A percentile compares a stretch with the other conserved stretches of the same genome.
These are phyloP conservation scores for Amaranthus hypochondriacus DNA, from an alignment of 148 eudicot species.

Conservation along the genomic window DNA sequence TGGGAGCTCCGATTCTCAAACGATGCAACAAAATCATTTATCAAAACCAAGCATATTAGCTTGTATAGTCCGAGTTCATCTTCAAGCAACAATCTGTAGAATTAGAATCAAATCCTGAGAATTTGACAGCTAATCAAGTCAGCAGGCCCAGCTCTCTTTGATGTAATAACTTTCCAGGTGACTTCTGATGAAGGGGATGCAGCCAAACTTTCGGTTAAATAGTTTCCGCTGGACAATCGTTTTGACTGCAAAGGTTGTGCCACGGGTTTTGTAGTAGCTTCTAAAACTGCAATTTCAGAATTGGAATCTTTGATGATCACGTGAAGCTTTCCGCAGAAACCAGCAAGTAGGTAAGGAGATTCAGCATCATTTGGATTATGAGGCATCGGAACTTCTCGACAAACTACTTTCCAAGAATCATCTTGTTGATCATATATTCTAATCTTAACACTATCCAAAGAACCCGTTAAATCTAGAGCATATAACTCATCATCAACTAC, in stretches of 20 bases:
- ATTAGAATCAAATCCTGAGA: slow-evolving; percentile 42
- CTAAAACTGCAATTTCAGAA: slow-evolving; percentile 54
- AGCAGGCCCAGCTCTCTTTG: slow-evolving; percentile 47
- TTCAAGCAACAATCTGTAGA: too few relatives aligned
- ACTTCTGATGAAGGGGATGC: slow-evolving; percentile 24
- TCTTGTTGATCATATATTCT: slow-evolving; percentile 66
- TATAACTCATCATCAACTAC: slow-evolving; percentile 75
- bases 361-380: slow-evolving; percentile 38
- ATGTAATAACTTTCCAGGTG: slow-evolving; percentile 62
- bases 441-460: slow-evolving; percentile 65
- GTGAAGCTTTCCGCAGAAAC: slow-evolving; percentile 73
- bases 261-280: slow-evolving; percentile 36
- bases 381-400: slow-evolving; percentile 29
- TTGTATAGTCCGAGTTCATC: too few relatives aligned
- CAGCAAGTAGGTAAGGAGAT: slow-evolving; percentile 80
- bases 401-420: slow-evolving; percentile 69
- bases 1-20: too few relatives aligned
- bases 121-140: slow-evolving; percentile 82
- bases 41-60: too few relatives aligned
- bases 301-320: slow-evolving; percentile 75
- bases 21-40: too few relatives aligned
- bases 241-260: slow-evolving; percentile 6
- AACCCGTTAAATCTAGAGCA: slow-evolving; percentile 76
- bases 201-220: slow-evolving; percentile 24
- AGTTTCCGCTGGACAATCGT: slow-evolving; percentile 11